A percentile compares a stretch with the other conserved stretches of the same genome.
These are phyloP conservation scores for Fusarium piperis DNA, from an alignment of 2,329 filamentous ascomycete species.

Conservation along the genomic window DNA sequence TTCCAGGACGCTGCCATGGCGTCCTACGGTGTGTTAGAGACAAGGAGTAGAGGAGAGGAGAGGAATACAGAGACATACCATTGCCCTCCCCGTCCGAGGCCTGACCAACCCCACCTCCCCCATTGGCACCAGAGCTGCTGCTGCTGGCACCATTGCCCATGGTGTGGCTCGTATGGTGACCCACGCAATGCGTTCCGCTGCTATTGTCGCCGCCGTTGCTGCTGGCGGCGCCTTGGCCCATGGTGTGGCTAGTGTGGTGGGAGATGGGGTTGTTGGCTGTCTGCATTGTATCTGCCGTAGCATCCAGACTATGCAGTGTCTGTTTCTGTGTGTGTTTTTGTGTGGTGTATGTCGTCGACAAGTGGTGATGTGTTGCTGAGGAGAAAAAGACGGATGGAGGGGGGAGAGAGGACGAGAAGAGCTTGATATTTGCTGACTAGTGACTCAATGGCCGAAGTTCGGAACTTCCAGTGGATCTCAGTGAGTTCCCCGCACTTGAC, in stretches of 20 bases:
- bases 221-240: slow-evolving; percentile 40
- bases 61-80: background rate
- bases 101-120: slow-evolving; percentile 26
- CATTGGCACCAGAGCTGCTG: slow-evolving; percentile 18
- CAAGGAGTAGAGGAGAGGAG: background rate
- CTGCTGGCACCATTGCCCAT: slow-evolving; percentile 33
- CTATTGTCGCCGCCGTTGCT: slow-evolving; percentile 37
- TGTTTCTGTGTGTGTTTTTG: background rate
- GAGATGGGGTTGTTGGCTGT: slow-evolving; percentile 39
- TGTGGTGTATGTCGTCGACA: background rate
- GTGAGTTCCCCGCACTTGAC: background rate
- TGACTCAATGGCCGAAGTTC: background rate
- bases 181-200: slow-evolving; percentile 28
- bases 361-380: background rate
- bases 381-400: background rate
- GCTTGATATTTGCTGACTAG: background rate
- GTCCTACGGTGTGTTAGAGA: background rate
- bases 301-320: slow-evolving; percentile 13
- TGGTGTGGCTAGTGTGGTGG: slow-evolving; percentile 43
- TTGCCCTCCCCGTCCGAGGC: slow-evolving; percentile 9
- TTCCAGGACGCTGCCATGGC: slow-evolving; percentile 16
- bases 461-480: background rate
- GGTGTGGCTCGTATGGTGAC: slow-evolving; percentile 34
- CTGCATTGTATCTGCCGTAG: slow-evolving; percentile 32
- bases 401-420: background rate